phyloP scores from a whole-genome alignment of 129 eudicot species.

The Flaveria bidentis region DNA sequence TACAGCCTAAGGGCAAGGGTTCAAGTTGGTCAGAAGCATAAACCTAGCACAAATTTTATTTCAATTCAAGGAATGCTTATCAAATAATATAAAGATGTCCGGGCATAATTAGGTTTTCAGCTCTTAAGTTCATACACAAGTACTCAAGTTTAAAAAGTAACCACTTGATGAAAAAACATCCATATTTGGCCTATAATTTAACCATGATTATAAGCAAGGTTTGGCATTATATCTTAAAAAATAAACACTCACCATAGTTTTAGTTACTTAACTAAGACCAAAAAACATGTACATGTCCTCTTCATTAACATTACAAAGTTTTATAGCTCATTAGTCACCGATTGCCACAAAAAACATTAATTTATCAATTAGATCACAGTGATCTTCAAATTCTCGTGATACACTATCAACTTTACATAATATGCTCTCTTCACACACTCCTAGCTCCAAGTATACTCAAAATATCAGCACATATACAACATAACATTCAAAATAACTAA shows the following conservation, averaged over 20 bases:
- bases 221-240: too few species aligned
- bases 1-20: background rate
- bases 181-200: background rate
- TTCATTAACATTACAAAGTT: background rate
- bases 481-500: conserved; percentile 7
- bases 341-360: conserved; percentile 19
- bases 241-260: background rate
- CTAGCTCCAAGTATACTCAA: conserved; percentile 24
- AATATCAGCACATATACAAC: conserved; percentile 21
- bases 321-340: conserved; percentile 20
- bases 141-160: conserved; percentile 14
- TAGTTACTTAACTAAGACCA: conserved; percentile 16
- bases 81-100: conserved; percentile 4
- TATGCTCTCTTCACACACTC: conserved; percentile 7
- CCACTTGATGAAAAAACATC: conserved; percentile 6
- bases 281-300: conserved; percentile 9
- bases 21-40: conserved; percentile 1
- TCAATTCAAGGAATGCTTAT: conserved; percentile 1
- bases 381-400: conserved; percentile 31
- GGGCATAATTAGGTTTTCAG: conserved; percentile 15
- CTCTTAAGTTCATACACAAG: background rate
- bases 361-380: conserved; percentile 31
- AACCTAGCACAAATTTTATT: background rate
- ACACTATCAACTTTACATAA: conserved; percentile 12
- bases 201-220: too few species aligned